Evolutionary conservation across 371 early-diverging fungal species (phyloP), one percentile per base, ranked within the genome.

Genomic region (Mortierella sp.): DNA sequence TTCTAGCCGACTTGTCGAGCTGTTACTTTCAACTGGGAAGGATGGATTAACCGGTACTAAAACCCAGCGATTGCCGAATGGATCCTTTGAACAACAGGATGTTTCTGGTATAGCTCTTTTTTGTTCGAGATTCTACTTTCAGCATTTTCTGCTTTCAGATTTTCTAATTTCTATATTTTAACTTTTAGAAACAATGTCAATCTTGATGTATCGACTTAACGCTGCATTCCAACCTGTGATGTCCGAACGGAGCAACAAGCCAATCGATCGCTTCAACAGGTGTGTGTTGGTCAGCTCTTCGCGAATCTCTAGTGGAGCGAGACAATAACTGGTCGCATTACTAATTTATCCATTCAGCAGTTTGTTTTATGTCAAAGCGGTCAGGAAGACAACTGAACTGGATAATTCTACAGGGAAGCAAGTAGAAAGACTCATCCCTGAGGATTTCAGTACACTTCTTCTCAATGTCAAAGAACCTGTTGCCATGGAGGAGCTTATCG

Each of bases 401-500:
- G 53, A 67, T 52, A 40, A 40, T 19, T n/a, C 16, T 1, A 76
- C 63, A 2, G 69, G 66, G 0, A 40, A 60, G 24, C 28, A 16
- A 6, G 57, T 61, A 47, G 64, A 64, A 10, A 38, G 70, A 33
- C 64, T 33, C n/a, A 71, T 79, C 13, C 58, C 58, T 15, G 66
- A 71, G 36, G 72, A 71, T 48, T 74, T 69, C 58, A 73, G 50
- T 28, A 67, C 74, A 4, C 24, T 79, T 11, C 22, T 79, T 36
- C 63, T 79, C 32, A 63, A 64, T 24, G 79, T 66, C 15, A 58
- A 63, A 33, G 80, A 74, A 5, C 68, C 63, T 28, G 70, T 67
- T 2, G 21, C 67, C 4, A 63, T 65, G 38, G 87, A 87, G 55
- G 69, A 76, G 28, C 84, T 86, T 11, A 63, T 85, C 15, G 87